A percentile compares a stretch with the other conserved stretches of the same genome.
Conservation (phyloP, 306 rosid genomes). For the Delonix regia region DNA sequence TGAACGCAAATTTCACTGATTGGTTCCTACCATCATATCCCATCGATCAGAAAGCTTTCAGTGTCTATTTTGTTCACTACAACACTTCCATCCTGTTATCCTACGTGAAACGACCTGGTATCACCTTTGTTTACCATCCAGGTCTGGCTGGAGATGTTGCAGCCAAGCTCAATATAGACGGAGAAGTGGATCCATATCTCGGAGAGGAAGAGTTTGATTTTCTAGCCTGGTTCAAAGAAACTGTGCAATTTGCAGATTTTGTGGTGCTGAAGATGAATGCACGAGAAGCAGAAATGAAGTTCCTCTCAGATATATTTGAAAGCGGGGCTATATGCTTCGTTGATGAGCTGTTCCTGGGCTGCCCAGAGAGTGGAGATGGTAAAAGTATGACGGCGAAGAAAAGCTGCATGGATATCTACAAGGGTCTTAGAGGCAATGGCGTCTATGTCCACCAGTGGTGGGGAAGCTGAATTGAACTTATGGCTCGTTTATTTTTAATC, state of each 20-base stretch:
- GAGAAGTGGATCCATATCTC: constrained; percentile 48
- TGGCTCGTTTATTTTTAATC: not conserved
- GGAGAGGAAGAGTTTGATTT: constrained; percentile 75
- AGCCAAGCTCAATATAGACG: constrained; percentile 12
- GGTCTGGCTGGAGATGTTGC: constrained; percentile 58
- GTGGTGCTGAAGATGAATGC: constrained; percentile 90
- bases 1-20: constrained; percentile 41
- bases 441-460: constrained; percentile 95
- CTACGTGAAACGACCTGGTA: constrained; percentile 65
- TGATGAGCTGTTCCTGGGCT: constrained; percentile 78
- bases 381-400: constrained; percentile 42
- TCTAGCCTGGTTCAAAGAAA: constrained; percentile 82
- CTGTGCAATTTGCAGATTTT: constrained; percentile 66
- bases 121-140: constrained; percentile 91
- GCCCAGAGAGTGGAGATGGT: constrained; percentile 51
- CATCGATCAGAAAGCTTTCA: constrained; percentile 56
- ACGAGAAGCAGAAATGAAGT: constrained; percentile 67
- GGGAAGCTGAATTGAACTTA: constrained; percentile 42
- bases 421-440: constrained; percentile 70
- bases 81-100: constrained; percentile 67
- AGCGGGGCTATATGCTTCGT: constrained; percentile 76
- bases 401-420: constrained; percentile 65
- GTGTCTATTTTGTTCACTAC: constrained; percentile 77
- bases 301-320: constrained; percentile 63
- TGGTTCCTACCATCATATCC: constrained; percentile 84